Conservation (phyloP, 306 rosid species). For the Astragalus membranaceus region DNA sequence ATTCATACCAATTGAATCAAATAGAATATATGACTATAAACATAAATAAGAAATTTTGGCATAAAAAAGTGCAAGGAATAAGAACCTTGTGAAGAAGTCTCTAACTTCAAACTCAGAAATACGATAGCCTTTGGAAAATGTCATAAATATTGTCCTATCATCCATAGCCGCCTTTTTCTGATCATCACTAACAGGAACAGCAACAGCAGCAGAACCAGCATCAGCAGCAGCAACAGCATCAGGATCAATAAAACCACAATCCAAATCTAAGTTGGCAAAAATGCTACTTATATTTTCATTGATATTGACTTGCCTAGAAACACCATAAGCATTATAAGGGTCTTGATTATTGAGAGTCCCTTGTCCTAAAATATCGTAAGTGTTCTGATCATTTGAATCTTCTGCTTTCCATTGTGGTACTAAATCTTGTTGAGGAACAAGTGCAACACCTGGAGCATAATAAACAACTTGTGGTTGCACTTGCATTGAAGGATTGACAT, state of each 20-base stretch:
- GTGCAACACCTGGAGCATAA: background rate
- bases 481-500: background rate
- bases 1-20: background rate
- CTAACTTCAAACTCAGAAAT: slow-evolving; percentile 39
- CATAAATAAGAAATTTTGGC: background rate
- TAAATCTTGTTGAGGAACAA: background rate
- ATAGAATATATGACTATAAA: background rate
- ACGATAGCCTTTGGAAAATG: slow-evolving; percentile 66
- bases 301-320: background rate
- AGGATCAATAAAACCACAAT: background rate
- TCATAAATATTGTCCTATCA: slow-evolving; percentile 57
- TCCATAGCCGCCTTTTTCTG: slow-evolving; percentile 4
- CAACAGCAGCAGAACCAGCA: no score
- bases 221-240: background rate
- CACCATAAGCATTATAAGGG: background rate
- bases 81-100: slow-evolving; percentile 40
- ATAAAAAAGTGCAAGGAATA: background rate
- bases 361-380: no score
- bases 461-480: background rate
- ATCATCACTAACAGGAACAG: background rate
- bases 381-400: no score
- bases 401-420: background rate
- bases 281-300: slow-evolving; percentile 13
- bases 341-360: no score
- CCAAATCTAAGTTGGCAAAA: background rate